Evolutionary conservation across 345 rosid species (phyloP).

Genomic region (Abelmoschus esculentus): DNA sequence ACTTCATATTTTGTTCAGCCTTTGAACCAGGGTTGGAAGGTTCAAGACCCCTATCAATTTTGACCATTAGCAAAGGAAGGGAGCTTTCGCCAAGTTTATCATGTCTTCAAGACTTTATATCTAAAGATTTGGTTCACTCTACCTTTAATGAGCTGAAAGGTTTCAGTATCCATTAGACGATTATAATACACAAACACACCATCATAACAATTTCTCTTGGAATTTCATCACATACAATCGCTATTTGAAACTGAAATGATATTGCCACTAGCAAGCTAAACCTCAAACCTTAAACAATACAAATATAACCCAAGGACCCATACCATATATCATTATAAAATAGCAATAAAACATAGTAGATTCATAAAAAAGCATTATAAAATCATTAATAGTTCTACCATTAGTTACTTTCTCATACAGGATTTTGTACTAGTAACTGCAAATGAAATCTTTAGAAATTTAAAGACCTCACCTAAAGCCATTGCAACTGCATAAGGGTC

Average conservation of each 20-base stretch:
- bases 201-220: background rate
- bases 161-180: no score
- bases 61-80: no score
- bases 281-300: background rate
- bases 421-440: no score
- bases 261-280: background rate
- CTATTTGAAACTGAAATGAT: slow-evolving; percentile 4
- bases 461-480: slow-evolving; percentile 59
- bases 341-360: no score
- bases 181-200: no score
- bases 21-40: no score
- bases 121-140: no score
- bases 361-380: slow-evolving; percentile 10
- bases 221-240: background rate
- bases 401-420: background rate
- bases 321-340: background rate
- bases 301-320: background rate
- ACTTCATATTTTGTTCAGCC: no score
- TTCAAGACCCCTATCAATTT: no score
- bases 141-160: no score
- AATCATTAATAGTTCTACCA: slow-evolving; percentile 8
- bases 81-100: no score
- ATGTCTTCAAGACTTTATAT: no score
- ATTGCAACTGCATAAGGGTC: slow-evolving; percentile 95
- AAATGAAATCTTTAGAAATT: background rate